A percentile compares a stretch with the other conserved stretches of the same genome.
Evolutionary conservation across 2,329 filamentous ascomycete genomes (phyloP).

Genomic region (Penicillium corylophilum): DNA sequence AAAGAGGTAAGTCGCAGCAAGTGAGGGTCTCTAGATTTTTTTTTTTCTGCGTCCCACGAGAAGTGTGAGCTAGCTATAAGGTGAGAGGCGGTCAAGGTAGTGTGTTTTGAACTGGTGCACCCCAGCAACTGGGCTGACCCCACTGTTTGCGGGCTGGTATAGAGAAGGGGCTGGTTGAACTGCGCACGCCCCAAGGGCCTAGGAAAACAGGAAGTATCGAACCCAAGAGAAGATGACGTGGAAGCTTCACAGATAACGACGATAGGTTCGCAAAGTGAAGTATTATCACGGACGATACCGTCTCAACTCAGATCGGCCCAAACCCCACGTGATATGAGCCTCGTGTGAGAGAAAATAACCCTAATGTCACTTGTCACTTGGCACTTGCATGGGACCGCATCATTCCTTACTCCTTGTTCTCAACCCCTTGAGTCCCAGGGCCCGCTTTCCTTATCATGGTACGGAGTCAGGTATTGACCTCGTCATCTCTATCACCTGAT

Average conservation of each 20-base stretch:
- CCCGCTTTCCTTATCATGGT: not conserved
- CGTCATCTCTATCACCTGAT: constrained; percentile 18
- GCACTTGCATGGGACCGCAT: not conserved
- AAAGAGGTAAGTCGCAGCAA: constrained; percentile 2
- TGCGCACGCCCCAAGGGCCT: constrained; percentile 1
- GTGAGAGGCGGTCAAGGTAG: constrained; percentile 25
- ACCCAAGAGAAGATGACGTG: not conserved
- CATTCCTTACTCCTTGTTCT: not conserved
- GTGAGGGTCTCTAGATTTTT: constrained; percentile 12
- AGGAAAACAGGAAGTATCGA: not conserved
- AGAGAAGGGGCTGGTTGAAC: constrained; percentile 14
- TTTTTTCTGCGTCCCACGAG: constrained; percentile 7
- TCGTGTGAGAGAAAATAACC: not conserved
- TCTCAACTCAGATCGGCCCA: not conserved
- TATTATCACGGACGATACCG: not conserved
- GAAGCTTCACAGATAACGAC: not conserved
- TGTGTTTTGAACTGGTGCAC: constrained; percentile 17
- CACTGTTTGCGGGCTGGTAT: constrained; percentile 23
- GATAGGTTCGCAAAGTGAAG: not conserved
- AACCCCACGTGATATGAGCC: not conserved
- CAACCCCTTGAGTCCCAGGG: not conserved
- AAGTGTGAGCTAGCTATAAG: constrained; percentile 15
- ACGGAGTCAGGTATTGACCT: not conserved
- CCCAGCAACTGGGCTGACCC: constrained; percentile 24
- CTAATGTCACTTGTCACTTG: not conserved